Percentiles rank a stretch among this genome's conserved stretches.
These are phyloP conservation scores for Vanrija sp. DNA, from an alignment of 1,284 basidiomycete genomes.

Conservation along the genomic window DNA sequence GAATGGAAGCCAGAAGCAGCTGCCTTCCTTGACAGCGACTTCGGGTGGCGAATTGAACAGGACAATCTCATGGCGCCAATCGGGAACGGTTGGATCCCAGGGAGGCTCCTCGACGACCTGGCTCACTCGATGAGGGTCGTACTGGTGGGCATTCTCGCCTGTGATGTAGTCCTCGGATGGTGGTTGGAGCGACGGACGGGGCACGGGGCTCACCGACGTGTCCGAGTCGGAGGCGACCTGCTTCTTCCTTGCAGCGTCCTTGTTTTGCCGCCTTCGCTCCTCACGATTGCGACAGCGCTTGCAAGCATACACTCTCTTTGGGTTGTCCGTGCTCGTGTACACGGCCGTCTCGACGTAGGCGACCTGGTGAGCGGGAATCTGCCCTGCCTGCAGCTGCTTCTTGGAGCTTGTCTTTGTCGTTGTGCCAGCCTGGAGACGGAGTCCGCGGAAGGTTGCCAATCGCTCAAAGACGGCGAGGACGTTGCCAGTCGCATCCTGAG, in stretches of 20 bases:
- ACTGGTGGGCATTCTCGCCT: conserved; percentile 37
- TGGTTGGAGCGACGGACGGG: conserved; percentile 16
- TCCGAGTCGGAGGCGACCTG: conserved; percentile 30
- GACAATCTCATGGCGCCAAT: conserved; percentile 64
- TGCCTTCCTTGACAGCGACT: conserved; percentile 83
- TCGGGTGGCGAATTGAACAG: conserved; percentile 95
- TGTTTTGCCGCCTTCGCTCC: conserved; percentile 53
- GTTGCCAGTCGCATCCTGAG: conserved; percentile 27
- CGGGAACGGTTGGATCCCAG: conserved; percentile 37
- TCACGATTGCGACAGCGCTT: conserved; percentile 79
- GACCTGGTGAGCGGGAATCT: conserved; percentile 34
- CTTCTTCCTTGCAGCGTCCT: conserved; percentile 41
- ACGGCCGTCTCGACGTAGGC: conserved; percentile 46
- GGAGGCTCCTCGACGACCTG: conserved; percentile 44
- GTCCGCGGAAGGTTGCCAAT: conserved; percentile 34
- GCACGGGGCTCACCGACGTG: conserved; percentile 14
- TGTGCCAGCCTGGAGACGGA: conserved; percentile 40
- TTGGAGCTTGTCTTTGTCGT: conserved; percentile 43
- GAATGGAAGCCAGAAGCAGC: conserved; percentile 76
- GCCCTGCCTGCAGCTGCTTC: conserved; percentile 42
- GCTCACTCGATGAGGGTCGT: conserved; percentile 34
- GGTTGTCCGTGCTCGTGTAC: conserved; percentile 42
- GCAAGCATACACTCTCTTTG: conserved; percentile 64
- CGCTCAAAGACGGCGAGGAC: conserved; percentile 35
- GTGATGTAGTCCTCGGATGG: conserved; percentile 39